phyloP scores from a whole-genome alignment of 1,284 basidiomycete species.

The Sporisorium iseilematis-ciliati region DNA sequence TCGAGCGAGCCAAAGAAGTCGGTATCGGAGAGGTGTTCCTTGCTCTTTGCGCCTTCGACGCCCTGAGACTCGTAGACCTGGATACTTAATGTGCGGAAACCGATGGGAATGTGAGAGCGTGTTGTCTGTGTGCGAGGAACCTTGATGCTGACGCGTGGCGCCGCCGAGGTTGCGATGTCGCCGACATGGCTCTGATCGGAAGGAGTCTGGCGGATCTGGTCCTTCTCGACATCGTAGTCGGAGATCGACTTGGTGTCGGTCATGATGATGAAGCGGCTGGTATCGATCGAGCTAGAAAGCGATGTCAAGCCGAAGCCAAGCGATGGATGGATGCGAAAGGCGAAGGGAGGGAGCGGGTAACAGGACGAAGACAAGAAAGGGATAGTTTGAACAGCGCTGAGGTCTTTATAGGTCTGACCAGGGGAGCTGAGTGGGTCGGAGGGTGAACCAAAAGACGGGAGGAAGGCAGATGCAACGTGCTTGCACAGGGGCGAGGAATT shows the following conservation, averaged over 20 bases:
- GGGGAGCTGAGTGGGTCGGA: neutral
- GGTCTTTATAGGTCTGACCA: conserved; percentile 1
- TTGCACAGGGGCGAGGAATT: neutral
- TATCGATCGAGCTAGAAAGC: conserved; percentile 17
- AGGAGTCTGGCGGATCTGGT: conserved; percentile 21
- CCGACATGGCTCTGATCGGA: conserved; percentile 27
- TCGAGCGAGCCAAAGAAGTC: conserved; percentile 71
- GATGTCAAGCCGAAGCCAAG: conserved; percentile 22
- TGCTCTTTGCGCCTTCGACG: conserved; percentile 28
- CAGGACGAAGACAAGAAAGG: conserved; percentile 1
- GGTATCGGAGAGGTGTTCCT: conserved; percentile 44
- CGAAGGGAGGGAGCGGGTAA: conserved; percentile 3
- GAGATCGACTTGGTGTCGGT: conserved; percentile 36
- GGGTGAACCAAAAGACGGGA: too few species aligned
- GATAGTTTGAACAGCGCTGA: too few species aligned
- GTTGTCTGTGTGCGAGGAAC: conserved; percentile 44
- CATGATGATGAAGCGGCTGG: conserved; percentile 20
- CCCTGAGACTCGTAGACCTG: conserved; percentile 58
- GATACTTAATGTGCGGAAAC: conserved; percentile 63
- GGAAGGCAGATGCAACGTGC: neutral
- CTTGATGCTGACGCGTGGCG: conserved; percentile 42
- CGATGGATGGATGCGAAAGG: neutral
- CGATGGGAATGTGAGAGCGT: conserved; percentile 52
- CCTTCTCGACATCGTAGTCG: conserved; percentile 45
- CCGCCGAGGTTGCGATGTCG: conserved; percentile 14